A percentile compares a stretch with the other conserved stretches of the same genome.
Conservation (phyloP, 768 basidiomycete species). For the Leccinum truebloodii region DNA sequence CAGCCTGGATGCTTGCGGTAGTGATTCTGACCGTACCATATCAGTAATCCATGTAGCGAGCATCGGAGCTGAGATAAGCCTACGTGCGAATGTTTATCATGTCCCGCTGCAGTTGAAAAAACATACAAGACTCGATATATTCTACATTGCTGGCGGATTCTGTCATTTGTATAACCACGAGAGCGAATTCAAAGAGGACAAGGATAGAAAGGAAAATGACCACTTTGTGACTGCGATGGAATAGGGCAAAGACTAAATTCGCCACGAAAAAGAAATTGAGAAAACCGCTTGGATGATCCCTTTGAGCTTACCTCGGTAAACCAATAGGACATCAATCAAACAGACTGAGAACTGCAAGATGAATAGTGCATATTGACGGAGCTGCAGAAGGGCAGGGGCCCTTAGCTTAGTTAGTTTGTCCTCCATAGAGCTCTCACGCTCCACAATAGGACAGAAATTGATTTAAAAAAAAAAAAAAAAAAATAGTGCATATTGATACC, state of each 20-base stretch:
- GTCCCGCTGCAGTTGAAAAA: slow-evolving; percentile 15
- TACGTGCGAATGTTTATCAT: not conserved
- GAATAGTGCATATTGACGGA: not conserved
- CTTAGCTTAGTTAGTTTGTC: no score
- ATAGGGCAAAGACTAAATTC: slow-evolving; percentile 28
- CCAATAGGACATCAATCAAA: slow-evolving; percentile 25
- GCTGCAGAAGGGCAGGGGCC: no score
- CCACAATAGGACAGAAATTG: no score
- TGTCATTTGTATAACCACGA: slow-evolving; percentile 22
- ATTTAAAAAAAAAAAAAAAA: no score
- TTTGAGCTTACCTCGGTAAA: slow-evolving; percentile 22
- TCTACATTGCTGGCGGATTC: not conserved
- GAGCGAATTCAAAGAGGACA: slow-evolving; percentile 21
- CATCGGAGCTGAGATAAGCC: slow-evolving; percentile 16
- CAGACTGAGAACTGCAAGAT: slow-evolving; percentile 11
- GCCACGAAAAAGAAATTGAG: not conserved
- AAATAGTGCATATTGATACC: slow-evolving; percentile 10
- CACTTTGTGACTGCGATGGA: slow-evolving; percentile 37
- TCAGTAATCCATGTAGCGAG: not conserved
- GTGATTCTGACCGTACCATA: slow-evolving; percentile 3
- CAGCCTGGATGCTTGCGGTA: slow-evolving; percentile 34
- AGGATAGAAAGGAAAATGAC: slow-evolving; percentile 17
- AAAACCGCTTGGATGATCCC: not conserved
- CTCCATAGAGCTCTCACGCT: no score
- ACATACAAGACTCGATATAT: slow-evolving; percentile 24